phyloP scores from a whole-genome alignment of 345 rosid genomes.

The Citrus cavaleriei region DNA sequence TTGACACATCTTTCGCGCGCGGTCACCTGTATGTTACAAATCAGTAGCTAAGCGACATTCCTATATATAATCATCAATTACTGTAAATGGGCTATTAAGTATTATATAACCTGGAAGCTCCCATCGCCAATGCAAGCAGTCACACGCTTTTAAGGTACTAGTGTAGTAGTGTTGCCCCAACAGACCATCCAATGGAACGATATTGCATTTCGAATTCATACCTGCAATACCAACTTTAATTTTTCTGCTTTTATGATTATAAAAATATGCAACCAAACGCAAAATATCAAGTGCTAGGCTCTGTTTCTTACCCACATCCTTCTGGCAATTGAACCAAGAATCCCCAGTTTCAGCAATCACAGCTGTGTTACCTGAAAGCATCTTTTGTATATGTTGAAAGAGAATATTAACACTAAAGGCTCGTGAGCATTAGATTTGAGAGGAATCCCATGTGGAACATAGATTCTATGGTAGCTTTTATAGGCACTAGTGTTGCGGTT shows the following conservation, averaged over 20 bases:
- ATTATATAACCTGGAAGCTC: conserved; percentile 45
- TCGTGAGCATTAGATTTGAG: too few species aligned
- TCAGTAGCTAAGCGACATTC: background rate
- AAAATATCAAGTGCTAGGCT: too few species aligned
- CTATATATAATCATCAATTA: background rate
- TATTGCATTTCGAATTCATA: conserved; percentile 59
- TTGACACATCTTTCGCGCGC: conserved; percentile 42
- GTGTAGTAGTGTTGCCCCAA: conserved; percentile 58
- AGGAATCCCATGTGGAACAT: too few species aligned
- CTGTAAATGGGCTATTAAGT: background rate
- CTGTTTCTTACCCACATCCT: too few species aligned
- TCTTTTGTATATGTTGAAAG: too few species aligned
- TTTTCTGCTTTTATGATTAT: background rate
- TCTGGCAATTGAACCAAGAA: too few species aligned
- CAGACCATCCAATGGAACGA: conserved; percentile 64
- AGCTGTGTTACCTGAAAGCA: too few species aligned
- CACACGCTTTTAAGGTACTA: conserved; percentile 50
- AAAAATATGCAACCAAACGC: too few species aligned
- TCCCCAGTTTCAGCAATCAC: too few species aligned
- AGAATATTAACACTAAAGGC: too few species aligned
- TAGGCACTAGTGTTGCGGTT: too few species aligned
- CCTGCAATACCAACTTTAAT: conserved; percentile 24
- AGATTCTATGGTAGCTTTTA: too few species aligned
- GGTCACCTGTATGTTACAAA: conserved; percentile 20
- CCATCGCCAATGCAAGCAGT: conserved; percentile 59